phyloP scores from a whole-genome alignment of 2,329 filamentous ascomycete genomes.

The Microdochium trichocladiopsis region DNA sequence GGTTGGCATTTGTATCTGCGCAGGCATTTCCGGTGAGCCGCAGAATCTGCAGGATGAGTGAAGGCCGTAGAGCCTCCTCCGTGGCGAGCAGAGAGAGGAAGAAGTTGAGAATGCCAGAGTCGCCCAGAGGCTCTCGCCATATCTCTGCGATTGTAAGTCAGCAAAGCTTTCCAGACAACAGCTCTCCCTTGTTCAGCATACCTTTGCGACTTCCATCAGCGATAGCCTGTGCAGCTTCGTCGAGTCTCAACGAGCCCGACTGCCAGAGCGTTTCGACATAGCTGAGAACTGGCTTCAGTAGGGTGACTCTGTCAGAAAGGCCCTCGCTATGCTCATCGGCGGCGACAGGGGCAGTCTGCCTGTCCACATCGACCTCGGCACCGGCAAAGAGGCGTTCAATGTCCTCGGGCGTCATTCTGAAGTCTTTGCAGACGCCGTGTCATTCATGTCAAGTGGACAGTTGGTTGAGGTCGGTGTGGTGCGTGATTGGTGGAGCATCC shows the following conservation, averaged over 20 bases:
- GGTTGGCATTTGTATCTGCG: constrained; percentile 57
- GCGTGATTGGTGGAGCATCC: neutral
- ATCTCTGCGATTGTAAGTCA: constrained; percentile 30
- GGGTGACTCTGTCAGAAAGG: constrained; percentile 8
- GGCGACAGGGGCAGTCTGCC: constrained; percentile 18
- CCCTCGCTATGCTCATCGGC: constrained; percentile 11
- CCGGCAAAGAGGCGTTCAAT: constrained; percentile 27
- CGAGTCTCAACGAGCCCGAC: constrained; percentile 31
- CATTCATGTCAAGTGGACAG: neutral
- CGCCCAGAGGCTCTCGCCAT: constrained; percentile 50
- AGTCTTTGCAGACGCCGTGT: neutral
- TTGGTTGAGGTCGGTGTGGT: neutral
- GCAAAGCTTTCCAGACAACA: neutral
- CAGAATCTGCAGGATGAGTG: constrained; percentile 46
- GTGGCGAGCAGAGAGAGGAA: constrained; percentile 39
- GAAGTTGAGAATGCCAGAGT: constrained; percentile 50
- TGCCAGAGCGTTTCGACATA: constrained; percentile 32
- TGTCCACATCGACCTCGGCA: constrained; percentile 18
- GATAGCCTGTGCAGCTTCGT: constrained; percentile 40
- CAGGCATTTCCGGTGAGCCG: constrained; percentile 56
- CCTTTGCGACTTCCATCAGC: constrained; percentile 49
- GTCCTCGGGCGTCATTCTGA: constrained; percentile 26
- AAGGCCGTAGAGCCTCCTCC: constrained; percentile 26
- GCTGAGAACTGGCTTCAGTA: constrained; percentile 29
- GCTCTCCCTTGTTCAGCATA: no score